Evolutionary conservation across 768 basidiomycete species (phyloP).

Genomic region (Amanita polypyramis): DNA sequence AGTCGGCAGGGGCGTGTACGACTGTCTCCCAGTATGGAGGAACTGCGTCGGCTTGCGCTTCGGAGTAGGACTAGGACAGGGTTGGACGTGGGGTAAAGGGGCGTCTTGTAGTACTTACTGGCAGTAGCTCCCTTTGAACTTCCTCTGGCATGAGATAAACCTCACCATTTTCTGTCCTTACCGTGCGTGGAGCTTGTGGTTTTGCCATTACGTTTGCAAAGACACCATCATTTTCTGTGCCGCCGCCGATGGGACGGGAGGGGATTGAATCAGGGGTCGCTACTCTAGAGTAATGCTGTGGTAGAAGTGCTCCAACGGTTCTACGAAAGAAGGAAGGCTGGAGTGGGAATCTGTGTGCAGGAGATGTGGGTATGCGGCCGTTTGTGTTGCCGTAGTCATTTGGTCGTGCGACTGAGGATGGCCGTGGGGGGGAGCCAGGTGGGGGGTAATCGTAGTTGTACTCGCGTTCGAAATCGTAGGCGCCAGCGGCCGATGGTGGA

Average conservation of each 20-base stretch:
- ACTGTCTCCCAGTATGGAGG: constrained; percentile 98
- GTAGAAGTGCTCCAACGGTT: constrained; percentile 50
- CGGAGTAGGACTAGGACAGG: constrained; percentile 59
- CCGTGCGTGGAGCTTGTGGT: constrained; percentile 40
- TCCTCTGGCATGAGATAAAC: constrained; percentile 69
- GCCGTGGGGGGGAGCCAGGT: constrained; percentile 67
- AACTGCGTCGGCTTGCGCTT: constrained; percentile 81
- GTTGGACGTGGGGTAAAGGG: background rate
- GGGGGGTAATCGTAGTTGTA: constrained; percentile 72
- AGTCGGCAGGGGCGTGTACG: constrained; percentile 62
- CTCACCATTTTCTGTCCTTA: constrained; percentile 44
- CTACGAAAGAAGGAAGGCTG: constrained; percentile 46
- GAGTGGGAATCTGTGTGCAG: constrained; percentile 25
- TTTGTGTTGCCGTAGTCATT: constrained; percentile 70
- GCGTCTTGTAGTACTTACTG: constrained; percentile 40
- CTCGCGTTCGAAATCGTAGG: constrained; percentile 75
- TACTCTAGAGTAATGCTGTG: constrained; percentile 51
- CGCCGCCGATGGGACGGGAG: constrained; percentile 44
- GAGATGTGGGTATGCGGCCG: constrained; percentile 44
- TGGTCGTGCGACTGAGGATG: constrained; percentile 45
- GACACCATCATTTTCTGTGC: constrained; percentile 83
- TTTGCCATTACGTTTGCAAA: constrained; percentile 94
- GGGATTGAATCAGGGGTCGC: constrained; percentile 27
- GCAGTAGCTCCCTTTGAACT: constrained; percentile 71
- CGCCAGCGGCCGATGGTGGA: constrained; percentile 25